Evolutionary conservation across 2,329 filamentous ascomycete species (phyloP), one percentile per base, ranked within the genome.

Genomic region (Daldinia sp.): DNA sequence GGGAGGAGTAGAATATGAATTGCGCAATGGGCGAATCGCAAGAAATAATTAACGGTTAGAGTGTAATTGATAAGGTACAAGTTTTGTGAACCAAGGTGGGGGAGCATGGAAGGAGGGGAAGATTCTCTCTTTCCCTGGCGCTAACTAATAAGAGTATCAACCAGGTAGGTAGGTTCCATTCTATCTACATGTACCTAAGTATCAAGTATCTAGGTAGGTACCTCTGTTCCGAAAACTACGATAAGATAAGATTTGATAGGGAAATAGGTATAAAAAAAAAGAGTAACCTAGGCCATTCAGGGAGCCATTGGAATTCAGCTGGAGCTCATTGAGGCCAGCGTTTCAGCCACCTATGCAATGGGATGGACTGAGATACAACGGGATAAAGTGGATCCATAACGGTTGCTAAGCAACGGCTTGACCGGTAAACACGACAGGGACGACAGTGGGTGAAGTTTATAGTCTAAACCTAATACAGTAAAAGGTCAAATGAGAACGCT

Each of bases 361-460:
- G 17, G 25, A 15, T 19, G 27, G 15, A 19, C 15, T 3, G 4
- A 45, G 13, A 34, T 32, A 15, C n/a, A 23, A 19, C 17, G 10
- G 17, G n/a, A 13, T 10, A 5, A 9, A 45, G 34, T 45, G 21
- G 39, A 23, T 45, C 45, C 6, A 10, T 17, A 17, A 15, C 49
- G 63, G 71, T 72, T 73, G 70, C 71, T 67, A 15, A 63, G 71
- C 71, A 73, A 73, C 71, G 49, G 29, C 1, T 10, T 3, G 35
- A 58, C 32, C 54, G 59, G 47, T 66, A 70, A 70, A 69, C 68
- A 70, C 50, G 56, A 35, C 45, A 49, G 37, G 32, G 47, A 69
- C 48, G 54, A 35, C 45, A 49, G 37, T 29, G 49, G 5, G 21
- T n/a, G 15, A 48, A 15, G 25, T 15, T n/a, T 21, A 27, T 11